Evolutionary conservation across 164 flowering plant genomes (phyloP), one percentile per base, ranked within the genome.

Genomic region (Aristolochia californica): DNA sequence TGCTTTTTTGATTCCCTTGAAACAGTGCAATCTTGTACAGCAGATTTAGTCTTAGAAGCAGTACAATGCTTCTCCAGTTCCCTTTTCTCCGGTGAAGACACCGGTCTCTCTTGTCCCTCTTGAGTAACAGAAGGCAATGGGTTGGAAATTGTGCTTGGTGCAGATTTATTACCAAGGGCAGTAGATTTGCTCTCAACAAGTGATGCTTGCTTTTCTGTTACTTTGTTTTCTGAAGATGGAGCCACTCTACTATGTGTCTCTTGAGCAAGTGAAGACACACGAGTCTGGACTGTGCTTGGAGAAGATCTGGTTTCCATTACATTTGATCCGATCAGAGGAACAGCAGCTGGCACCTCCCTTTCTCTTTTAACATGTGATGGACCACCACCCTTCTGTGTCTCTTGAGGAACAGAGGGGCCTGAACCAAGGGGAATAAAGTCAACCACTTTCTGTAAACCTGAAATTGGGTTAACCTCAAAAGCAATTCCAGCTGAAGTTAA

Each of bases 401-500:
- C 69, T 43, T 50, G 70, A 57, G 50, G 25, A 50, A 55, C 43
- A 40, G 63, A 51, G 9, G 62, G 58, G 20, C 61, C 53, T 27
- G 69, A 51, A 24, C 66, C 38, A 27, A 21, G 57, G 48, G 69
- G 67, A 58, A 62, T 74, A 24, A 66, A 20, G 43, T 63, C 68
- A 58, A 66, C 69, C 24, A 66, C 60, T 28, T 69, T 69, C 27
- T 43, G 67, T 15, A 66, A 57, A 18, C 76, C 70, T 3, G 75
- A 47, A 51, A 68, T 53, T 2, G 71, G 72, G 51, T 68, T 62
- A 25, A 68, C 61, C 59, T 68, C 75, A 59, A 63, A 67, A 64
- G 61, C 62, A 40, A 68, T 62, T 63, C 67, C 58, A 47, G 70
- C 64, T 51, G 68, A 55, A 59, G 23, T 45, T 43, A 71, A 62